These are phyloP conservation scores for Symmetrospora coprosmae DNA, from an alignment of 768 basidiomycete genomes.

Conservation along the genomic window DNA sequence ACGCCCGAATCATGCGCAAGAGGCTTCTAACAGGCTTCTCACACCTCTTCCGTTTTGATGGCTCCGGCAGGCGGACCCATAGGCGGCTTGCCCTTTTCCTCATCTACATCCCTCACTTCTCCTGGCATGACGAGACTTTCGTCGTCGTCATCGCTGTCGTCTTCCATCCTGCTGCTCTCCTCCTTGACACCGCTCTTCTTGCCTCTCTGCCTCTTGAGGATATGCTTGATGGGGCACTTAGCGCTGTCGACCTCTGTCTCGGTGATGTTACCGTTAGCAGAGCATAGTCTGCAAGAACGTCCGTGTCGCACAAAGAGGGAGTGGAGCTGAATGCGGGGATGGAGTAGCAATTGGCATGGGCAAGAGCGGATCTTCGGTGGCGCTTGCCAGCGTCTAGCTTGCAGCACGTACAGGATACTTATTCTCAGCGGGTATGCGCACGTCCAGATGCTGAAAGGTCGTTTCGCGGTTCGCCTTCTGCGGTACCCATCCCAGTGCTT, in stretches of 20 bases:
- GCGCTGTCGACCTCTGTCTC: constrained; percentile 2
- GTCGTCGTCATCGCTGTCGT: neutral
- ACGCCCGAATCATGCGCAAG: too few relatives aligned
- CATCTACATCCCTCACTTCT: constrained; percentile 12
- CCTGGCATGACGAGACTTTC: neutral
- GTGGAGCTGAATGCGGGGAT: constrained; percentile 17
- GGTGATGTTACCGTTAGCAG: constrained; percentile 27
- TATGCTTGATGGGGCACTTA: constrained; percentile 7
- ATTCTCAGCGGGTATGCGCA: constrained; percentile 7
- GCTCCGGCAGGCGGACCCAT: neutral
- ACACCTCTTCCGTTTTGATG: too few relatives aligned
- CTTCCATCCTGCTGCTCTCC: constrained; percentile 10
- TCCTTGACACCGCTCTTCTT: constrained; percentile 3
- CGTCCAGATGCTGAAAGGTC: constrained; percentile 20
- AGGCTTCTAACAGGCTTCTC: too few relatives aligned
- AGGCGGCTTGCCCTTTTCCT: neutral
- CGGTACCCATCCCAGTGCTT: constrained; percentile 31
- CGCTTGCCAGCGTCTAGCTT: too few relatives aligned
- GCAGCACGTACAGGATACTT: constrained; percentile 17
- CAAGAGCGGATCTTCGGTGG: neutral
- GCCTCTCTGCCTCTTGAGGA: neutral
- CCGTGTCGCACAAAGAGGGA: constrained; percentile 31
- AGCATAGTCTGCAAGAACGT: constrained; percentile 27
- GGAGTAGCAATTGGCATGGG: neutral
- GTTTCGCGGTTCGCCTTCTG: constrained; percentile 22